phyloP scores from a whole-genome alignment of 148 eudicot genomes.

The Vaccinium darrowii region DNA sequence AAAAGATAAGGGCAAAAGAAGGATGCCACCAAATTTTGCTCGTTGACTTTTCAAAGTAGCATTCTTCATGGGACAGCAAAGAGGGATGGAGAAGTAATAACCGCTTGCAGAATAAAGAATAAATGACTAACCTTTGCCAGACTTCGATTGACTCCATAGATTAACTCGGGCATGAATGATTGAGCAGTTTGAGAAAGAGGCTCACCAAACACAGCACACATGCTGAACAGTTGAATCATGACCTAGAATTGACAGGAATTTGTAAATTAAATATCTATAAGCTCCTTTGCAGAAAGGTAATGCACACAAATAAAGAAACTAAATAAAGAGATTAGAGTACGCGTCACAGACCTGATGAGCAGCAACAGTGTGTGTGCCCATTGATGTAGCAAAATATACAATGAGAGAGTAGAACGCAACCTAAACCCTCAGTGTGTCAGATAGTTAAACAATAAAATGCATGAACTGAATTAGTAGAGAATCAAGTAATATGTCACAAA shows the following conservation, averaged over 20 bases:
- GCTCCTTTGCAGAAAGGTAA: neutral
- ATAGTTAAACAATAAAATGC: constrained; percentile 13
- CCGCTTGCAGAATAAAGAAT: neutral
- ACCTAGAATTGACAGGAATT: constrained; percentile 46
- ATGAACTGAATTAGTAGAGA: neutral
- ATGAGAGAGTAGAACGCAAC: constrained; percentile 79
- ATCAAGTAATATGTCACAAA: constrained; percentile 26
- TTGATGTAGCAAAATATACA: constrained; percentile 79
- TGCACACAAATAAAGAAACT: neutral
- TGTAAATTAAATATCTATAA: constrained; percentile 15
- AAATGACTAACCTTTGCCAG: constrained; percentile 59
- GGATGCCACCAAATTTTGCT: neutral
- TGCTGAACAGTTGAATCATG: constrained; percentile 66
- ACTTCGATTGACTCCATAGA: constrained; percentile 77
- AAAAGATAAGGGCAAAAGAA: neutral
- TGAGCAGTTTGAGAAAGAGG: constrained; percentile 98
- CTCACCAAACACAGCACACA: constrained; percentile 89
- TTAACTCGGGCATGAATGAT: constrained; percentile 94
- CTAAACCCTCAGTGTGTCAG: constrained; percentile 35
- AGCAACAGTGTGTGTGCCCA: constrained; percentile 86
- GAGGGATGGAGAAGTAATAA: neutral
- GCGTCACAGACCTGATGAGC: constrained; percentile 80
- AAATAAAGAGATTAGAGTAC: neutral
- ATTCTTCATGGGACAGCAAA: neutral
- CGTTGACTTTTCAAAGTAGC: neutral